Evolutionary conservation across 2,329 filamentous ascomycete species (phyloP), one percentile per base, ranked within the genome.

Genomic region (Phialemonium atrogriseum): DNA sequence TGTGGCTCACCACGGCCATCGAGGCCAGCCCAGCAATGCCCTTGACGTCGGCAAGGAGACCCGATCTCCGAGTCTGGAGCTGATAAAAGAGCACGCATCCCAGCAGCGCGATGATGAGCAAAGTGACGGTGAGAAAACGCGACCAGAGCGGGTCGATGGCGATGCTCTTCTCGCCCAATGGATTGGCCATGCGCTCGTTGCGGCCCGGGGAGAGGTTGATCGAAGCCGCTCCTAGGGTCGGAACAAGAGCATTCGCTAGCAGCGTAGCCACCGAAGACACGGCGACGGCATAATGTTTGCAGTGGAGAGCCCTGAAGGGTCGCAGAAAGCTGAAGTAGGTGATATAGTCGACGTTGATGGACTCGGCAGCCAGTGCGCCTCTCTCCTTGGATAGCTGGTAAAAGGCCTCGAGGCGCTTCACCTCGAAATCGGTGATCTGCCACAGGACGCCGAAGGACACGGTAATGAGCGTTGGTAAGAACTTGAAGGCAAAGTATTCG

Each of bases 11-110:
- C 3, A 82, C 80, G 8, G 81, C 80, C 80, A 86, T 84, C 34
- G 80, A 75, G 5, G 81, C 81, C 22, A 85, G 65, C 2, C 81
- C 81, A 2, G 80, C 79, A 31, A 86, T 83, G 5, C 81, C 81
- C 42, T 75, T 77, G 6, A 83, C 80, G 47, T 85, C 77, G 5
- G 73, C 72, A 4, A 76, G 54, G 11, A 86, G 60, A 1, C 81
- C 81, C 4, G 77, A 81, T 23, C 71, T 74, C 14, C 81, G 64
- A 11, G 64, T 64, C 34, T 72, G 69, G 25, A 84, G 67, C 37
- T 77, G 66, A 42, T 68, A 73, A 25, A 83, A 64, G 4, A 85
- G 59, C 3, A 70, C 50, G 19, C 62, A 60, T 0, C 76, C 77
- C 22, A 73, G 62, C 1, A 69, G 42, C 4, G 78, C 76, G 25